phyloP scores from a whole-genome alignment of 495 filamentous ascomycete species.

The Daldinia caldariorum region DNA sequence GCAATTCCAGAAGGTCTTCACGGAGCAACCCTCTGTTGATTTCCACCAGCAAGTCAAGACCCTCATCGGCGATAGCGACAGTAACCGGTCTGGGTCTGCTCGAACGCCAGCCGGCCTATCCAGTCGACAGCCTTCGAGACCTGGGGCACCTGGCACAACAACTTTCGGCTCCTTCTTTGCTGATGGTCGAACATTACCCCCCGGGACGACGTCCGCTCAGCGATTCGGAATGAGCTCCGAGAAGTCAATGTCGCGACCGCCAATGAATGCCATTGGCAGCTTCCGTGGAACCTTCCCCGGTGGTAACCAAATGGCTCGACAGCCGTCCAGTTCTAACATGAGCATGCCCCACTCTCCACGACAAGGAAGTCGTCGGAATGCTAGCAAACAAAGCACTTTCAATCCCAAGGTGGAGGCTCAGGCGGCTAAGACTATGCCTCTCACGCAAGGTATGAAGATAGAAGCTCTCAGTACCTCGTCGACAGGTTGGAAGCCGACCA shows the following conservation, averaged over 20 bases:
- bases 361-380: slow-evolving; percentile 63
- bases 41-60: slow-evolving; percentile 89
- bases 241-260: slow-evolving; percentile 53
- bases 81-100: slow-evolving; percentile 74
- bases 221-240: slow-evolving; percentile 64
- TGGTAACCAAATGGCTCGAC: slow-evolving; percentile 56
- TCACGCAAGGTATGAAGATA: slow-evolving; percentile 81
- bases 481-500: slow-evolving; percentile 90
- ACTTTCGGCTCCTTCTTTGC: slow-evolving; percentile 78
- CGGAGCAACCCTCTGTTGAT: slow-evolving; percentile 91
- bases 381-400: slow-evolving; percentile 70
- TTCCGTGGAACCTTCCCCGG: slow-evolving; percentile 70
- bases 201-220: slow-evolving; percentile 73
- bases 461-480: slow-evolving; percentile 76
- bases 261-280: slow-evolving; percentile 67
- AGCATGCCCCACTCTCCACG: slow-evolving; percentile 61
- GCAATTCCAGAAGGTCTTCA: slow-evolving; percentile 95
- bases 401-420: slow-evolving; percentile 69
- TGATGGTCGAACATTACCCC: slow-evolving; percentile 64
- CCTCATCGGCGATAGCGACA: slow-evolving; percentile 77
- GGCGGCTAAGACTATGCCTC: slow-evolving; percentile 83
- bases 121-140: slow-evolving; percentile 58
- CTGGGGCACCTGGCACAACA: slow-evolving; percentile 51
- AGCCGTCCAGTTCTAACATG: slow-evolving; percentile 60
- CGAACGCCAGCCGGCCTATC: slow-evolving; percentile 69